Base-by-base conservation (phyloP, 1,139 yeast genomes). In the Saccharomyces hybrid region DNA sequence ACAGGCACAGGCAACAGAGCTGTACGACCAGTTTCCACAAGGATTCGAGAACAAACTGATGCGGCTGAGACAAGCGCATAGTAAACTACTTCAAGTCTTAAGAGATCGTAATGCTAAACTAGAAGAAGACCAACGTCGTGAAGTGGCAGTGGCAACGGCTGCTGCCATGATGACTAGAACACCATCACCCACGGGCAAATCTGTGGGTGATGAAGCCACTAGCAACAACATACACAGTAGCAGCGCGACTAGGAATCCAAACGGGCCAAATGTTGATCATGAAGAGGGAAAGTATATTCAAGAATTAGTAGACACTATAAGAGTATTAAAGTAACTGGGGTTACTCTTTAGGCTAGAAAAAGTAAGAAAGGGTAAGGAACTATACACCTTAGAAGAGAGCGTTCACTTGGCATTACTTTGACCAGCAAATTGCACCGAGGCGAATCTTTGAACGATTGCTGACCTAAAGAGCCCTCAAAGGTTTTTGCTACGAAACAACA, bases 21-120 rank as follows among this genome's bases (percentile, higher is more conserved):
- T 83, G 83, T 68, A 58, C 48, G 56, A 52, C 4, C 60, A 59
- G 42, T 86, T 88, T 65, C 86, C 85, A 52, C 76, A 76, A 6
- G 75, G 78, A 47, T 87, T 86, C 64, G 78, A 80, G 32, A 71
- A 73, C n/a, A 84, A 84, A 48, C 70, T 89, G 58, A 72, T 72
- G 29, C 73, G 77, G 50, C 74, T 89, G 55, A 81, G 86, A 58
- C 68, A 69, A 47, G 75, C 83, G 46, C 96, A 89, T 67, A 71
- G 80, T 51, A 78, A 76, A 53, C 71, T 88, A 47, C 75, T 87
- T 19, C 78, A 77, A 42, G 77, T 80, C 27, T 78, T 88, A 76
- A 77, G 77, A 11, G 67, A 71, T 27, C 53, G 56, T 27, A 56
- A 56, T 24, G 60, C 57, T 1, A 54, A 52, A 46, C 29, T 55